phyloP scores from a whole-genome alignment of 2,329 filamentous ascomycete species.

The Neopestalotiopsis sp. region DNA sequence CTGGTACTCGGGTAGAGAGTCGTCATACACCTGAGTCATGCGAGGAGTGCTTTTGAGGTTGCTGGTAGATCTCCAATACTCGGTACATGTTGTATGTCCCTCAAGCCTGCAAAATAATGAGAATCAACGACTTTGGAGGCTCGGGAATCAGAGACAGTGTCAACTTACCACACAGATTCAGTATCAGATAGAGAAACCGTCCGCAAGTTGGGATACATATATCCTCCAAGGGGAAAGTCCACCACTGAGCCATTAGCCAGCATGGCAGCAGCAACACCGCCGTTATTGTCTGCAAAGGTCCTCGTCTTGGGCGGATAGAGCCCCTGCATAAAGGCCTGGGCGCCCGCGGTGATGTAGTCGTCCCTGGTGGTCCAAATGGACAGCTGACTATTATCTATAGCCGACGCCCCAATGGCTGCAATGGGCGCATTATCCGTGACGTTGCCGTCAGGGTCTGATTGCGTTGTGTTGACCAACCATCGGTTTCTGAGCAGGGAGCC shows the following conservation, averaged over 20 bases:
- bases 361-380: constrained; percentile 47
- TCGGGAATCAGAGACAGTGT: background rate
- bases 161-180: constrained; percentile 50
- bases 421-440: constrained; percentile 45
- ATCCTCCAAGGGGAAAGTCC: constrained; percentile 74
- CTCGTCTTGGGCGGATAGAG: constrained; percentile 75
- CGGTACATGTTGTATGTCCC: constrained; percentile 25
- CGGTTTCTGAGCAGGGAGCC: constrained; percentile 55
- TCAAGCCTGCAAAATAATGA: constrained; percentile 23
- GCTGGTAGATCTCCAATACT: constrained; percentile 24
- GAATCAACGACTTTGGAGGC: background rate
- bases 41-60: constrained; percentile 20
- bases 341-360: constrained; percentile 66
- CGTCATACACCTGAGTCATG: constrained; percentile 25
- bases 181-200: constrained; percentile 53
- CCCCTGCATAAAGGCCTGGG: constrained; percentile 80
- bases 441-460: constrained; percentile 27
- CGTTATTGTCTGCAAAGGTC: constrained; percentile 40
- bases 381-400: constrained; percentile 57
- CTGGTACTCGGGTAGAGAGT: constrained; percentile 46
- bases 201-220: constrained; percentile 77
- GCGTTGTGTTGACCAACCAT: constrained; percentile 46
- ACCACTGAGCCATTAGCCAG: constrained; percentile 66
- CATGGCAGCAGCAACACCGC: constrained; percentile 49
- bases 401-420: constrained; percentile 45